Conservation (phyloP, 192 early-diverging fungal genomes). For the Coemansia sp. region DNA sequence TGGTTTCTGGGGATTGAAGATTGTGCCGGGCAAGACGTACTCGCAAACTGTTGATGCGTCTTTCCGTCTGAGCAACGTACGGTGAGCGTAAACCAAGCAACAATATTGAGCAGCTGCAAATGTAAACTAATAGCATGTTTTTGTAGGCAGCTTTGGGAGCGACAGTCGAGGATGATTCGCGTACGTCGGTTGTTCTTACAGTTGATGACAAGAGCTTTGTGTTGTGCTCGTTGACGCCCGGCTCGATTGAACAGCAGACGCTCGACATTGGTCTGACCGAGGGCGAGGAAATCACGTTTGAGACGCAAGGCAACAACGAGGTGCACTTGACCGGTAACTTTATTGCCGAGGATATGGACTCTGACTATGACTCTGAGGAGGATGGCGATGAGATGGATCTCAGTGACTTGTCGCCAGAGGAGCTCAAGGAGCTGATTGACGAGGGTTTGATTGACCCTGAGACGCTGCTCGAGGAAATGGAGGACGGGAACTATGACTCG, state of each 20-base stretch:
- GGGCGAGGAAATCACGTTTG: conserved; percentile 82
- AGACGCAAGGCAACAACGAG: conserved; percentile 62
- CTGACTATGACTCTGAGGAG: conserved; percentile 47
- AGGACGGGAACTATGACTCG: conserved; percentile 48
- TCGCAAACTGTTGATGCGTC: conserved; percentile 72
- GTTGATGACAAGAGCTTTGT: conserved; percentile 72
- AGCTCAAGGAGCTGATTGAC: conserved; percentile 36
- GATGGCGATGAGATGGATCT: conserved; percentile 38
- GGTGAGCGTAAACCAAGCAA: background rate
- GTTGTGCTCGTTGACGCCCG: conserved; percentile 79
- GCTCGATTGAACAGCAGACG: conserved; percentile 72
- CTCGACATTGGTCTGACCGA: conserved; percentile 70
- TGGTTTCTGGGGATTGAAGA: conserved; percentile 69
- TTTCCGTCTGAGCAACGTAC: conserved; percentile 80
- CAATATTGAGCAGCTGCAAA: background rate
- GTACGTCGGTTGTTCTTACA: conserved; percentile 68
- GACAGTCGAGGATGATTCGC: conserved; percentile 51
- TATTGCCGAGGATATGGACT: conserved; percentile 36
- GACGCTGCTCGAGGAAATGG: conserved; percentile 22
- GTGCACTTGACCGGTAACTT: conserved; percentile 48
- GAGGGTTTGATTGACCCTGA: conserved; percentile 34
- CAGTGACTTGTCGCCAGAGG: conserved; percentile 20
- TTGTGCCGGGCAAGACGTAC: conserved; percentile 73
- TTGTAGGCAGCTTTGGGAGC: conserved; percentile 71
- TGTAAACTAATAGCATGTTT: background rate